phyloP scores from a whole-genome alignment of 257 asterid genomes.

The Phtheirospermum japonicum region DNA sequence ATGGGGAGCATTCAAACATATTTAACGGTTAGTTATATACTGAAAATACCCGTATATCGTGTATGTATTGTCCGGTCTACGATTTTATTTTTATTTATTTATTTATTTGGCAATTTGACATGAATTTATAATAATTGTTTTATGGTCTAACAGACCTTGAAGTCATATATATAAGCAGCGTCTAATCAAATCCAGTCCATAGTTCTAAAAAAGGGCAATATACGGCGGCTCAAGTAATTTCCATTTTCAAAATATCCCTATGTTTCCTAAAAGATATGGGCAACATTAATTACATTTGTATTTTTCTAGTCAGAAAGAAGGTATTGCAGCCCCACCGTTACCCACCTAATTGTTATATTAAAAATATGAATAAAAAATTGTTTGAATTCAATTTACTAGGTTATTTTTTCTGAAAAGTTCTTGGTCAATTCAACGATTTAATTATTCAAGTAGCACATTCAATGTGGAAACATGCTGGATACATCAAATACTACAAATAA shows the following conservation, averaged over 20 bases:
- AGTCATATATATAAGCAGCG: constrained; percentile 6
- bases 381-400: neutral
- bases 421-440: neutral
- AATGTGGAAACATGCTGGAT: no score
- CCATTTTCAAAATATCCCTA: no score
- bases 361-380: no score
- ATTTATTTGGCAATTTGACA: no score
- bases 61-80: no score
- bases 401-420: neutral
- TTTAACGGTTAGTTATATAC: no score
- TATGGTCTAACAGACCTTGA: neutral
- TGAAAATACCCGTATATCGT: no score
- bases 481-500: no score
- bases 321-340: neutral
- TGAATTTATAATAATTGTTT: no score
- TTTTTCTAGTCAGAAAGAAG: neutral
- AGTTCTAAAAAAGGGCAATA: constrained; percentile 19
- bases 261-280: no score
- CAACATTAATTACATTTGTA: neutral
- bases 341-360: neutral
- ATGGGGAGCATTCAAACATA: no score
- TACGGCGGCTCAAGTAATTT: constrained; percentile 21
- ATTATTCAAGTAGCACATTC: neutral
- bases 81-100: neutral
- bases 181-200: no score